Percentiles rank a stretch among this genome's conserved stretches.
These are phyloP conservation scores for Crithidia brevicula DNA, from an alignment of 208 protist genomes.

Conservation along the genomic window DNA sequence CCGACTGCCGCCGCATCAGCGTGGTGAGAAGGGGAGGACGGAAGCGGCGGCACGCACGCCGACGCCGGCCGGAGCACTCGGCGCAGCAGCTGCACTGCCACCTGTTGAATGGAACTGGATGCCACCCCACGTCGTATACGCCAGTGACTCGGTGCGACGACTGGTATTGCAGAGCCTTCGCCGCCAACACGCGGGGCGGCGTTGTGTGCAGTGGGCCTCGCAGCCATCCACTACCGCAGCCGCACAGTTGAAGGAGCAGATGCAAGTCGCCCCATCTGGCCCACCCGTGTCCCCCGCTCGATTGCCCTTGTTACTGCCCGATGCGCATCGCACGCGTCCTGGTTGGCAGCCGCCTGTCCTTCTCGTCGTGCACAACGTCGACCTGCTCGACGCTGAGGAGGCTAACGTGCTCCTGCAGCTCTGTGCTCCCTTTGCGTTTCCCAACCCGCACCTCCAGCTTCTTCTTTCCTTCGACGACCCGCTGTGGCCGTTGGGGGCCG, in stretches of 20 bases:
- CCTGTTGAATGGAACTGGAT: background rate
- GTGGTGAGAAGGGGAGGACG: no score
- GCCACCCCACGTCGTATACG: conserved; percentile 18
- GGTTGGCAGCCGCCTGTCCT: conserved; percentile 35
- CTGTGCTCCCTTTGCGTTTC: conserved; percentile 44
- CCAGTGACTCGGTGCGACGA: conserved; percentile 20
- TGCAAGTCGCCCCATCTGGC: no score
- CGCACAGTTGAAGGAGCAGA: conserved; percentile 5
- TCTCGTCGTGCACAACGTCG: conserved; percentile 71
- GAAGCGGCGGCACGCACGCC: no score
- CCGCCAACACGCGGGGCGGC: conserved; percentile 16
- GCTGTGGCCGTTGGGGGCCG: conserved; percentile 42
- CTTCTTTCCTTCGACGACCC: conserved; percentile 73
- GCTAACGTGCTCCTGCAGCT: conserved; percentile 47
- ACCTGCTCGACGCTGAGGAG: conserved; percentile 52
- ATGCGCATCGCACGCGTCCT: conserved; percentile 3
- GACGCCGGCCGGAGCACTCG: no score
- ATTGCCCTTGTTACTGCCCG: background rate
- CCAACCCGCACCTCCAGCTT: conserved; percentile 40
- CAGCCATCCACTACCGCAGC: conserved; percentile 33
- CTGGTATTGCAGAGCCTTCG: conserved; percentile 16
- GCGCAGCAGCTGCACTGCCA: no score
- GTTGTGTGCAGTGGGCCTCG: conserved; percentile 46
- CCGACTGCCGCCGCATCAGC: background rate
- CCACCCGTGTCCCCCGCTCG: background rate